A percentile compares a stretch with the other conserved stretches of the same genome.
phyloP scores from a whole-genome alignment of 225 moss, liverwort and hornwort species.

The Antitrichia curtipendula region DNA sequence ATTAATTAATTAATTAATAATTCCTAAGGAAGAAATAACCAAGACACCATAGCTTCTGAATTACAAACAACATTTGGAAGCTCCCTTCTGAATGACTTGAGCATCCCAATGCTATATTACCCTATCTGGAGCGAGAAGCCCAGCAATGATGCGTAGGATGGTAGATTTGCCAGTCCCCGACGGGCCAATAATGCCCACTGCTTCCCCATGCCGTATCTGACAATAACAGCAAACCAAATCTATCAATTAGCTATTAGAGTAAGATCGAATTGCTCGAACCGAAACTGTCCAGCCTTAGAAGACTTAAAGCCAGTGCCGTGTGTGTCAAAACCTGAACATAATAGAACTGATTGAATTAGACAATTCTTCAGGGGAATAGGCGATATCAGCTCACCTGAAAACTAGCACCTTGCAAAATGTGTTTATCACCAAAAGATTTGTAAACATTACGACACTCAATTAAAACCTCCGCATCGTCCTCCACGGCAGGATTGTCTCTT shows the following conservation, averaged over 20 bases:
- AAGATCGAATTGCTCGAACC: background rate
- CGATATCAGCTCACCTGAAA: constrained; percentile 47
- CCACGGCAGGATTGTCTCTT: constrained; percentile 17
- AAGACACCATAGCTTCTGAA: background rate
- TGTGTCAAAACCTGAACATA: background rate
- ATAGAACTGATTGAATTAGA: background rate
- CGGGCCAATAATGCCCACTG: constrained; percentile 92
- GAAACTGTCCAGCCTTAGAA: background rate
- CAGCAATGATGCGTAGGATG: constrained; percentile 80
- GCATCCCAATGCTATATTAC: constrained; percentile 11
- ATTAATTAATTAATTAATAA: background rate
- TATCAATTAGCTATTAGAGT: background rate
- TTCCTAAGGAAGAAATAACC: background rate
- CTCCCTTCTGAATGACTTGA: background rate
- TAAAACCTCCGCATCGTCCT: constrained; percentile 63
- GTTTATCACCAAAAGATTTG: constrained; percentile 87
- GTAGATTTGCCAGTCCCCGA: constrained; percentile 95
- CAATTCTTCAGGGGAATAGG: background rate
- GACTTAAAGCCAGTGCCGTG: background rate
- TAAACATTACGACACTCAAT: constrained; percentile 87
- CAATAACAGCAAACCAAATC: background rate
- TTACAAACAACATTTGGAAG: background rate
- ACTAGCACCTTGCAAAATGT: constrained; percentile 71
- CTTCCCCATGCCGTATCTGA: constrained; percentile 85
- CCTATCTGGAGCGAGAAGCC: constrained; percentile 82